These are phyloP conservation scores for Acer negundo DNA, from an alignment of 345 rosid species.

Conservation along the genomic window DNA sequence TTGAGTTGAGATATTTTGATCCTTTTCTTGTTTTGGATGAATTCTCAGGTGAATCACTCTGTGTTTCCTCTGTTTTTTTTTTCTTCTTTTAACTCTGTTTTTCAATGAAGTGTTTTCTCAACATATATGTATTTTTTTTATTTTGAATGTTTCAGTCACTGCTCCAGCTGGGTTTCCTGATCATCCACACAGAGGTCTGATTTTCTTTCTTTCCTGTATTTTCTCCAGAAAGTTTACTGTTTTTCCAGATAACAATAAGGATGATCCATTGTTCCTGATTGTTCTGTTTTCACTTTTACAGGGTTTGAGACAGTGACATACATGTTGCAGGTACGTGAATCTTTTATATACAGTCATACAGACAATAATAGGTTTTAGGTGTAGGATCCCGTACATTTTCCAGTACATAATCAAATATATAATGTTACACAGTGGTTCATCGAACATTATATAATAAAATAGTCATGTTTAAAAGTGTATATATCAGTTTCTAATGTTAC, in stretches of 20 bases:
- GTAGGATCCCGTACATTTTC: no score
- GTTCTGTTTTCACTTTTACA: constrained; percentile 26
- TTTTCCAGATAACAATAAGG: background rate
- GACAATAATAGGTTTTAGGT: no score
- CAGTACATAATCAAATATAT: no score
- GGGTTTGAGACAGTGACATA: constrained; percentile 97
- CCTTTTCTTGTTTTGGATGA: constrained; percentile 87
- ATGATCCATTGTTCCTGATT: constrained; percentile 9
- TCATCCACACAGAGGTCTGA: constrained; percentile 93
- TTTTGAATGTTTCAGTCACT: constrained; percentile 50
- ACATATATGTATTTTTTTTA: background rate
- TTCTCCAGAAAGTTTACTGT: background rate
- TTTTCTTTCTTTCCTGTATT: constrained; percentile 5
- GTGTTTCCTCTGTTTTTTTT: background rate
- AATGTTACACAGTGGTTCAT: no score
- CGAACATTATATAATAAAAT: no score
- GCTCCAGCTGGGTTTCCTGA: constrained; percentile 94
- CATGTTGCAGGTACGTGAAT: constrained; percentile 75
- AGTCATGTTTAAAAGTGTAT: no score
- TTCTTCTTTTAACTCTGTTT: background rate
- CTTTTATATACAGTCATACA: no score
- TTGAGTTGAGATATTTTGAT: constrained; percentile 83
- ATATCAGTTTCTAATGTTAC: no score
- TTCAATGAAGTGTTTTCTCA: background rate
- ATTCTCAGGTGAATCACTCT: constrained; percentile 62